Conservation (phyloP, 2,329 filamentous ascomycete species). For the Onygenales sp. region DNA sequence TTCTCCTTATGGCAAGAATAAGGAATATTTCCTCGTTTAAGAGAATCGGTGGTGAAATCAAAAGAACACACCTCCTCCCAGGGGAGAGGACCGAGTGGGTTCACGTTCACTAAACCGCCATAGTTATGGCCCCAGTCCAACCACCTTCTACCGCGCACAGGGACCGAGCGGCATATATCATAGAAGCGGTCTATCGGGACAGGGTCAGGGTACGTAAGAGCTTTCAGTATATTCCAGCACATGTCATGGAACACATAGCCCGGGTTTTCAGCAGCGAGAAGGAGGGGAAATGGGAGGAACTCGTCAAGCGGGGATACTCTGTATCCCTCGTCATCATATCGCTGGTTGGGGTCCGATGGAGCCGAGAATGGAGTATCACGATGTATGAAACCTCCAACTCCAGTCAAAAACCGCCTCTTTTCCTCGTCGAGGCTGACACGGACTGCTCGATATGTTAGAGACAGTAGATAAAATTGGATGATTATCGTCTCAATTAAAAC, state of each 20-base stretch:
- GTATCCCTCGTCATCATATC: constrained; percentile 8
- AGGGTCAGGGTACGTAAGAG: constrained; percentile 8
- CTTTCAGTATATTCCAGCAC: constrained; percentile 14
- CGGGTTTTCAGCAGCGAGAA: constrained; percentile 3
- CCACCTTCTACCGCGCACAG: constrained; percentile 5
- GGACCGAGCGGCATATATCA: constrained; percentile 14
- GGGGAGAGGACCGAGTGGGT: constrained; percentile 2
- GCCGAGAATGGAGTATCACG: constrained; percentile 3
- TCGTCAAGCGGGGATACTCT: constrained; percentile 6
- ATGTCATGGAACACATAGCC: constrained; percentile 14
- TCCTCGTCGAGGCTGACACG: constrained; percentile 8
- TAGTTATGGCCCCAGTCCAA: constrained; percentile 14
- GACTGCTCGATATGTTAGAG: constrained; percentile 7
- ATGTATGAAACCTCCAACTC: constrained; percentile 7
- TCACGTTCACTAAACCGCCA: constrained; percentile 9
- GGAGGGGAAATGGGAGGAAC: constrained; percentile 7
- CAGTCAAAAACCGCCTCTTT: constrained; percentile 13
- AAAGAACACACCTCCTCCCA: constrained; percentile 11
- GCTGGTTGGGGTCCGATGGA: constrained; percentile 5
- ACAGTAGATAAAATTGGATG: neutral
- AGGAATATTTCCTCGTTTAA: constrained; percentile 3
- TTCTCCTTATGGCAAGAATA: constrained; percentile 5
- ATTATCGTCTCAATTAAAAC: neutral
- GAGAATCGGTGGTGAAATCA: constrained; percentile 2
- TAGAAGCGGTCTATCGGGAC: constrained; percentile 13